Evolutionary conservation across 495 filamentous ascomycete species (phyloP).

Genomic region (Aspergillus leporis): DNA sequence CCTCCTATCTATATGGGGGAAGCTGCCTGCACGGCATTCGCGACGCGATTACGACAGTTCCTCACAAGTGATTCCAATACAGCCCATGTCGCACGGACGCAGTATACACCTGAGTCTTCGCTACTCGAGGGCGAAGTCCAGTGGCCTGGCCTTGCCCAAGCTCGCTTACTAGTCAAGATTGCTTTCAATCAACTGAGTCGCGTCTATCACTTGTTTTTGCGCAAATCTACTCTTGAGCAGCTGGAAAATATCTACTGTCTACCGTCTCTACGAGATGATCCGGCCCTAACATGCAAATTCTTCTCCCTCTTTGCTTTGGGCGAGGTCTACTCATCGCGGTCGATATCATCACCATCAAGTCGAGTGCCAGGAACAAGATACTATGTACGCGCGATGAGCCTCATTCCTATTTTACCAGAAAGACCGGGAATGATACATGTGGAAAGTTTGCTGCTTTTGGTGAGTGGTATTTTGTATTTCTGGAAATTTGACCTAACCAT

Average conservation of each 20-base stretch:
- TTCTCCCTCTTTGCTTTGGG: conserved; percentile 36
- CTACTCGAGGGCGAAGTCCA: conserved; percentile 18
- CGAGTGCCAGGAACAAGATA: conserved; percentile 31
- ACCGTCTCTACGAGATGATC: conserved; percentile 17
- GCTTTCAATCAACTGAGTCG: conserved; percentile 30
- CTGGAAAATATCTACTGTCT: conserved; percentile 22
- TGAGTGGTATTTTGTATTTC: conserved; percentile 6
- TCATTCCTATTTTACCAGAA: conserved; percentile 33
- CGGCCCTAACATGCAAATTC: conserved; percentile 29
- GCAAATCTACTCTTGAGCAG: conserved; percentile 27
- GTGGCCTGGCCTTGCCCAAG: conserved; percentile 30
- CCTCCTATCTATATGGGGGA: conserved; percentile 37
- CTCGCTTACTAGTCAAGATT: conserved; percentile 26
- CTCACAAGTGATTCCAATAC: conserved; percentile 23
- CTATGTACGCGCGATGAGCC: conserved; percentile 33
- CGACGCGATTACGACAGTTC: conserved; percentile 33
- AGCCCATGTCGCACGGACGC: conserved; percentile 28
- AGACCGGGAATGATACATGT: conserved; percentile 28
- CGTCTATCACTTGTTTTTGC: conserved; percentile 33
- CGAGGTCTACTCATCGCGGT: conserved; percentile 30
- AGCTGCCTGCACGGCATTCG: conserved; percentile 38
- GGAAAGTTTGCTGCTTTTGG: conserved; percentile 28
- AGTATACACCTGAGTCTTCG: conserved; percentile 27
- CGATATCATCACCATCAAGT: conserved; percentile 13
- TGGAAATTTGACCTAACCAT: conserved; percentile 6